Conservation (phyloP, 768 basidiomycete genomes). For the Hygrophoropsis aurantiaca region DNA sequence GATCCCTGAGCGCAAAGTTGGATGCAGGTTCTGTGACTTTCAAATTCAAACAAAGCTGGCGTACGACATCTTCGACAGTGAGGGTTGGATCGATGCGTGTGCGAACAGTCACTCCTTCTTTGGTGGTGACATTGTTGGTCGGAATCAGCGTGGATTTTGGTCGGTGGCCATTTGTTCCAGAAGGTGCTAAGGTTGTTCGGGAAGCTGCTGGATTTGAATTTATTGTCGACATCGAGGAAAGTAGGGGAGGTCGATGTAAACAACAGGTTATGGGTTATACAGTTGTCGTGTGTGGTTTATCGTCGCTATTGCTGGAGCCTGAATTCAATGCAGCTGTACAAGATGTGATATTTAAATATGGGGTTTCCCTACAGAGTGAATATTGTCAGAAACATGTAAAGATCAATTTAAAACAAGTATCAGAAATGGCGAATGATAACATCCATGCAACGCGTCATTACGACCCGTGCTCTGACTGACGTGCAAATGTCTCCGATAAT, state of each 20-base stretch:
- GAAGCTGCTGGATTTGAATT: slow-evolving; percentile 30
- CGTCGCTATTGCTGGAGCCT: too few species aligned
- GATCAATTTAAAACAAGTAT: slow-evolving; percentile 15
- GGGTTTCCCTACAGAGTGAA: too few species aligned
- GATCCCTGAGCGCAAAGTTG: slow-evolving; percentile 75
- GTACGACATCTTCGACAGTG: slow-evolving; percentile 81
- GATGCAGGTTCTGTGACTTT: slow-evolving; percentile 73
- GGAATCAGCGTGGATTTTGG: slow-evolving; percentile 60
- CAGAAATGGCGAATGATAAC: slow-evolving; percentile 45
- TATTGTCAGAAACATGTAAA: slow-evolving; percentile 1
- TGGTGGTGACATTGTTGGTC: slow-evolving; percentile 82
- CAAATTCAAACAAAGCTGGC: slow-evolving; percentile 78
- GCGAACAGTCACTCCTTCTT: slow-evolving; percentile 71
- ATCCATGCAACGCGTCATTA: slow-evolving; percentile 32
- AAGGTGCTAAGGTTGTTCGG: slow-evolving; percentile 26
- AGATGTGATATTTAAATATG: too few species aligned
- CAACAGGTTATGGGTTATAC: slow-evolving; percentile 13
- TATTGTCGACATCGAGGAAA: slow-evolving; percentile 29
- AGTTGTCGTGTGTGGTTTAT: too few species aligned
- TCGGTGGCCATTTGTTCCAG: slow-evolving; percentile 31
- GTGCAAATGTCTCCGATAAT: slow-evolving; percentile 55
- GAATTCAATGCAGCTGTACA: too few species aligned
- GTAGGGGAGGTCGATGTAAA: slow-evolving; percentile 12
- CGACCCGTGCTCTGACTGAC: slow-evolving; percentile 52
- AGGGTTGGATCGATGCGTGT: slow-evolving; percentile 84